phyloP scores from a whole-genome alignment of 2,329 filamentous ascomycete genomes.

The Cladophialophora carrionii region DNA sequence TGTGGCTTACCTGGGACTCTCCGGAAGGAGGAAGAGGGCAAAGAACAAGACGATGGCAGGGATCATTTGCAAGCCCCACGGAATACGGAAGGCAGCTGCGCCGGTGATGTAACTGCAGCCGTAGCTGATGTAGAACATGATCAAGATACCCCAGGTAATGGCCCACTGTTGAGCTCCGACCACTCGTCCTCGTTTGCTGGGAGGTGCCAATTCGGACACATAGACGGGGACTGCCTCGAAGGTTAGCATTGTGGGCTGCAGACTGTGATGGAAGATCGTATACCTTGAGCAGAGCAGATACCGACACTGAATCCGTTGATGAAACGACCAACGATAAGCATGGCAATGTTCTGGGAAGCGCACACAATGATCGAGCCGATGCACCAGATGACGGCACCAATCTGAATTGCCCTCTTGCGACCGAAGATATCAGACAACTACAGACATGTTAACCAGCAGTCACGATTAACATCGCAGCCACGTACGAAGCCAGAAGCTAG shows the following conservation, averaged over 20 bases:
- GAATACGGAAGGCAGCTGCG: slow-evolving; percentile 63
- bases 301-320: slow-evolving; percentile 75
- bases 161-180: slow-evolving; percentile 75
- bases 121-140: slow-evolving; percentile 61
- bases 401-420: slow-evolving; percentile 58
- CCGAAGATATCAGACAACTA: slow-evolving; percentile 61
- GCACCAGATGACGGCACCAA: slow-evolving; percentile 57
- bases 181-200: slow-evolving; percentile 61
- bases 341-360: slow-evolving; percentile 63
- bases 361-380: slow-evolving; percentile 30
- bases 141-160: slow-evolving; percentile 70
- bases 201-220: slow-evolving; percentile 67
- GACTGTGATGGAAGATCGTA: slow-evolving; percentile 56
- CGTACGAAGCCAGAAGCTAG: slow-evolving; percentile 61
- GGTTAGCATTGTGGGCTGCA: slow-evolving; percentile 64
- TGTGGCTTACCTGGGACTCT: slow-evolving; percentile 62
- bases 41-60: slow-evolving; percentile 62
- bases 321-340: slow-evolving; percentile 72
- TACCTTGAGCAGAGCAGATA: slow-evolving; percentile 68
- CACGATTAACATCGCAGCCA: slow-evolving; percentile 40
- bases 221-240: slow-evolving; percentile 64
- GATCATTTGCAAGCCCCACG: slow-evolving; percentile 67
- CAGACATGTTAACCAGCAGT: slow-evolving; percentile 41
- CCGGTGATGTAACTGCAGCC: slow-evolving; percentile 66
- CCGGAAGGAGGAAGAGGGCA: slow-evolving; percentile 65